phyloP scores from a whole-genome alignment of 2,329 filamentous ascomycete species.

The Helminthosporium solani region DNA sequence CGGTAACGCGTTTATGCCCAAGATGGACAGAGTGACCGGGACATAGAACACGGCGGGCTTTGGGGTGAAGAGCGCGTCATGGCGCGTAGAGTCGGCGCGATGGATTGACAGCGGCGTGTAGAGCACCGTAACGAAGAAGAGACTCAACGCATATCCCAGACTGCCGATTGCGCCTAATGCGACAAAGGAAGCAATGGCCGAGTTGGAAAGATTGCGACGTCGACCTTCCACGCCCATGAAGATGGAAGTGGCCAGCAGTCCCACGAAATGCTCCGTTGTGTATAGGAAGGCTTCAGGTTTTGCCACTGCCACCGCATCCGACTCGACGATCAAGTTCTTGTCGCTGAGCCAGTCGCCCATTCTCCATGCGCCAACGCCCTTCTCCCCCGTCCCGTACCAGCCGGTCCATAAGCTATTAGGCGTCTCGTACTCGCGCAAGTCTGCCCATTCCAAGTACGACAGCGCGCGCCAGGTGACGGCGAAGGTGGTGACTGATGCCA shows the following conservation, averaged over 20 bases:
- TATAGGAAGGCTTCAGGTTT: conserved; percentile 61
- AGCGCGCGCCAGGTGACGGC: conserved; percentile 47
- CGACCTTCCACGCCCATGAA: conserved; percentile 62
- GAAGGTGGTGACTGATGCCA: conserved; percentile 49
- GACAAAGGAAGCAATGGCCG: conserved; percentile 55
- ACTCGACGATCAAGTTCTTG: conserved; percentile 54
- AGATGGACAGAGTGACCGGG: conserved; percentile 50
- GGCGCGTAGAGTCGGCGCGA: conserved; percentile 28
- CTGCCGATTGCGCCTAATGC: conserved; percentile 60
- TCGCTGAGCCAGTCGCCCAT: conserved; percentile 57
- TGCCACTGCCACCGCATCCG: conserved; percentile 57
- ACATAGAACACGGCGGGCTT: conserved; percentile 36
- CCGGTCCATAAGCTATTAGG: conserved; percentile 45
- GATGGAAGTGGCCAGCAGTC: conserved; percentile 56
- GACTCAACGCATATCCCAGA: conserved; percentile 62
- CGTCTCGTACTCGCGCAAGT: conserved; percentile 41
- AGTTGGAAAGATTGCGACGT: conserved; percentile 56
- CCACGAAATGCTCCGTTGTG: conserved; percentile 61
- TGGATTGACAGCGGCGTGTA: conserved; percentile 55
- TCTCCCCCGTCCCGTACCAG: conserved; percentile 42
- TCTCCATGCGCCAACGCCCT: conserved; percentile 36
- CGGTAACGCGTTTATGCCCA: conserved; percentile 47
- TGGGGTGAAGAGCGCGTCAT: conserved; percentile 38
- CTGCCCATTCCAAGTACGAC: conserved; percentile 56
- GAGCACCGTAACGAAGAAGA: conserved; percentile 62